phyloP scores from a whole-genome alignment of 306 rosid genomes.

The Astragalus glycyphyllos region DNA sequence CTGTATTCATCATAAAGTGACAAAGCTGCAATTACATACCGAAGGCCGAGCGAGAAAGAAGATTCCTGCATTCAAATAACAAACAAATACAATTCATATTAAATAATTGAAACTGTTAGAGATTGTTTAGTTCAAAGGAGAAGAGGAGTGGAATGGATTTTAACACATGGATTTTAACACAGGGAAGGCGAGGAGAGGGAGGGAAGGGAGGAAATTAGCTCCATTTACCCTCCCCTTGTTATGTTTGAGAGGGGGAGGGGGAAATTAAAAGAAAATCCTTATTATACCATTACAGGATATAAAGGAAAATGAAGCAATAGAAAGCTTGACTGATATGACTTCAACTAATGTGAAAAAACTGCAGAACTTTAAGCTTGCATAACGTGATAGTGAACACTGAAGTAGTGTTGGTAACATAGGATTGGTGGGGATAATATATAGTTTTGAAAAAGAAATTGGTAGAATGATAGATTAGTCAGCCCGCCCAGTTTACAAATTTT shows the following conservation, averaged over 20 bases:
- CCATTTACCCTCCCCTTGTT: not conserved
- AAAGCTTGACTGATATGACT: not conserved
- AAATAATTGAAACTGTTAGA: constrained; percentile 3
- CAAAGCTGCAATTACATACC: constrained; percentile 74
- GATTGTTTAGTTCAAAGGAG: not conserved
- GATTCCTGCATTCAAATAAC: constrained; percentile 73
- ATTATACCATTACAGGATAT: not conserved
- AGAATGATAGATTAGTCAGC: not conserved
- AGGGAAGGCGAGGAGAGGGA: too few relatives aligned
- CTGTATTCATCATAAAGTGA: constrained; percentile 91
- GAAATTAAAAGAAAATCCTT: not conserved
- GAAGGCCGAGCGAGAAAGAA: constrained; percentile 70
- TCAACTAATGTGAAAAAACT: not conserved
- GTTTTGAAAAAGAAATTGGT: not conserved
- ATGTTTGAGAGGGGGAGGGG: not conserved
- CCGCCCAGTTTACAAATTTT: not conserved
- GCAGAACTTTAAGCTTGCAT: not conserved
- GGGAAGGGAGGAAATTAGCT: not conserved
- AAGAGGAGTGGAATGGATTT: too few relatives aligned
- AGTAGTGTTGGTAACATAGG: not conserved
- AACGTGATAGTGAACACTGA: not conserved
- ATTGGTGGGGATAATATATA: not conserved
- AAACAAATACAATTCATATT: constrained; percentile 33
- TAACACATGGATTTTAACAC: too few relatives aligned
- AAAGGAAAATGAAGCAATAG: not conserved